These are phyloP conservation scores for Warburgia ugandensis DNA, from an alignment of 164 flowering plant genomes.

Conservation along the genomic window DNA sequence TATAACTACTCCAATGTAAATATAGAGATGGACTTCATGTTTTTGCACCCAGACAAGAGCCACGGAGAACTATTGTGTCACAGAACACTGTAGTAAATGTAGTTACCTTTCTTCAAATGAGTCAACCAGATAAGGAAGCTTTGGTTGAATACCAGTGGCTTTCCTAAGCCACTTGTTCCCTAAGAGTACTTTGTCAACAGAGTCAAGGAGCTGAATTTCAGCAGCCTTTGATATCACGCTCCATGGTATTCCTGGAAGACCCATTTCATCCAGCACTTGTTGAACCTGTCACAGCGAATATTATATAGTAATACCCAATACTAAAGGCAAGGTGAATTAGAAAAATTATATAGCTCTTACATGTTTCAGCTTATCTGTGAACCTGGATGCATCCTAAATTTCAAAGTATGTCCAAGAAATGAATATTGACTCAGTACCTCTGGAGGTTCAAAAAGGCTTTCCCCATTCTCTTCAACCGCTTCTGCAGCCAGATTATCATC, in stretches of 20 bases:
- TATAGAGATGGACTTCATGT: background rate
- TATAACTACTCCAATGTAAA: background rate
- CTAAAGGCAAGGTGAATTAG: no score
- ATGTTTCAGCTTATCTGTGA: no score
- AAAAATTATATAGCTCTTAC: no score
- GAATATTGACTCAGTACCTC: constrained; percentile 42
- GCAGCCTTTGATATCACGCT: constrained; percentile 90
- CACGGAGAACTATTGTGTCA: background rate
- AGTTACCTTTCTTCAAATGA: constrained; percentile 82
- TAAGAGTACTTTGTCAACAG: constrained; percentile 74
- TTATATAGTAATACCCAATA: no score
- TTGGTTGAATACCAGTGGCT: constrained; percentile 95
- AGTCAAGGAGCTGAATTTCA: constrained; percentile 70
- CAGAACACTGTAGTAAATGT: background rate
- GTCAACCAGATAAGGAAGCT: constrained; percentile 83
- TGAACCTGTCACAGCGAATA: constrained; percentile 78
- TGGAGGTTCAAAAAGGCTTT: constrained; percentile 73
- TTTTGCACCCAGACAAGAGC: background rate
- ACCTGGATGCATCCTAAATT: no score
- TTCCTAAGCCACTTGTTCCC: constrained; percentile 92
- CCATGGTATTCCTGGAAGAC: constrained; percentile 66
- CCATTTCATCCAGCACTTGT: constrained; percentile 80
- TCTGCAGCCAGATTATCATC: constrained; percentile 75
- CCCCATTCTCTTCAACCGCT: constrained; percentile 63
- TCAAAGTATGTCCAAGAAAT: background rate